Percentiles rank a stretch among this genome's conserved stretches.
phyloP scores from a whole-genome alignment of 2,329 filamentous ascomycete species.

The Chrysoporthe deuterocubensis region DNA sequence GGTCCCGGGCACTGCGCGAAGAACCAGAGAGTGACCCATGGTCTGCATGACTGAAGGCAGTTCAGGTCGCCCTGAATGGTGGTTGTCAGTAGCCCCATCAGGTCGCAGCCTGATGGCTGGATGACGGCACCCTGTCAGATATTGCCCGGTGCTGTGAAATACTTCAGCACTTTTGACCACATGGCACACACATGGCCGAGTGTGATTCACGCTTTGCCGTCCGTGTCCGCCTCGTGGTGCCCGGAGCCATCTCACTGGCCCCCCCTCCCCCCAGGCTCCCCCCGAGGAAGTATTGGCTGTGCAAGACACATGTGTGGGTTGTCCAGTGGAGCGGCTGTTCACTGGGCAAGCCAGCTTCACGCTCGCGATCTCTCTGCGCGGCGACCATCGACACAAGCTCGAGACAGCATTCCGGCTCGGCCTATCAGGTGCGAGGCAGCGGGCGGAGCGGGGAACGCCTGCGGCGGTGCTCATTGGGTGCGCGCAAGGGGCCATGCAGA shows the following conservation, averaged over 20 bases:
- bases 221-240: slow-evolving; percentile 15
- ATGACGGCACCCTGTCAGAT: too few relatives aligned
- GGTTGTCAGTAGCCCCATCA: background rate
- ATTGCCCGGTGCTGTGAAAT: too few relatives aligned
- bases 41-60: too few relatives aligned
- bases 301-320: background rate
- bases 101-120: background rate
- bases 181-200: slow-evolving; percentile 24
- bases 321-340: background rate
- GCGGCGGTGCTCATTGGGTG: slow-evolving; percentile 20
- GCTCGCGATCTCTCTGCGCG: slow-evolving; percentile 19
- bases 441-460: slow-evolving; percentile 24
- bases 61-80: too few relatives aligned
- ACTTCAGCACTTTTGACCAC: slow-evolving; percentile 11
- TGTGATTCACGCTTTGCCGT: background rate
- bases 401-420: background rate
- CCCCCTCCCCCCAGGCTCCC: background rate
- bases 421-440: slow-evolving; percentile 17
- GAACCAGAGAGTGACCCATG: too few relatives aligned
- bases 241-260: background rate
- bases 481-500: slow-evolving; percentile 18
- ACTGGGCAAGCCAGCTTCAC: background rate
- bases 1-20: too few relatives aligned
- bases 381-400: slow-evolving; percentile 15
- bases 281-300: background rate